These are phyloP conservation scores for Pyrus pyrifolia DNA, from an alignment of 306 rosid species.

Conservation along the genomic window DNA sequence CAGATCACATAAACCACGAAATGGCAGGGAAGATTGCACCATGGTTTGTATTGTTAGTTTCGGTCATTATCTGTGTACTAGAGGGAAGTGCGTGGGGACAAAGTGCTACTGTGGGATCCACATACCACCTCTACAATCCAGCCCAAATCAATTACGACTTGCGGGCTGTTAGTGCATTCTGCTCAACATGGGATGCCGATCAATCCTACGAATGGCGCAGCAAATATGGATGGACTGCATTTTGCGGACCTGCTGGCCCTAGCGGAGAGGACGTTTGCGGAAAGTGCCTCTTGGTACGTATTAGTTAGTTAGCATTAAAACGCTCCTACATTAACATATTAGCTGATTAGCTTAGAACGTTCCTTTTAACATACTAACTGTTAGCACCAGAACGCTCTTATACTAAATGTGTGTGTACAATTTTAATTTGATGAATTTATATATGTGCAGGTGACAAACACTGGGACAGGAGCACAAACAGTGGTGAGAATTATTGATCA, in stretches of 20 bases:
- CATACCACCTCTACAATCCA: conserved; percentile 58
- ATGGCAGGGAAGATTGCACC: conserved; percentile 17
- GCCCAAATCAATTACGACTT: conserved; percentile 55
- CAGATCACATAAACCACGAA: not conserved
- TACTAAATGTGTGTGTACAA: too few species aligned
- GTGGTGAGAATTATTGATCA: conserved; percentile 45
- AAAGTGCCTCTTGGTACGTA: conserved; percentile 46
- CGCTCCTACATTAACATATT: too few species aligned
- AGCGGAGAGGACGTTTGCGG: conserved; percentile 52
- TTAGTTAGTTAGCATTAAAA: too few species aligned
- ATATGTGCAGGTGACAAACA: conserved; percentile 26
- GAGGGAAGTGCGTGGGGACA: conserved; percentile 30
- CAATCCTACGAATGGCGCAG: conserved; percentile 60
- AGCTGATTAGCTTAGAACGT: too few species aligned
- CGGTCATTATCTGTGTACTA: not conserved
- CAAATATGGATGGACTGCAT: conserved; percentile 78
- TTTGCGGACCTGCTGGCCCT: conserved; percentile 62
- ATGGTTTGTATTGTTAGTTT: not conserved
- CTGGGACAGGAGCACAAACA: conserved; percentile 13
- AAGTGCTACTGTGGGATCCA: conserved; percentile 62
- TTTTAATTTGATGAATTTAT: not conserved
- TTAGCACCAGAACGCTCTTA: too few species aligned
- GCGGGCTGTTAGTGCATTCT: conserved; percentile 47
- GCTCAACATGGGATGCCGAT: conserved; percentile 74
- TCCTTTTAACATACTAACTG: too few species aligned